Base-by-base conservation (phyloP, 2,329 filamentous ascomycete genomes). In the Lachnum nothofagi region DNA sequence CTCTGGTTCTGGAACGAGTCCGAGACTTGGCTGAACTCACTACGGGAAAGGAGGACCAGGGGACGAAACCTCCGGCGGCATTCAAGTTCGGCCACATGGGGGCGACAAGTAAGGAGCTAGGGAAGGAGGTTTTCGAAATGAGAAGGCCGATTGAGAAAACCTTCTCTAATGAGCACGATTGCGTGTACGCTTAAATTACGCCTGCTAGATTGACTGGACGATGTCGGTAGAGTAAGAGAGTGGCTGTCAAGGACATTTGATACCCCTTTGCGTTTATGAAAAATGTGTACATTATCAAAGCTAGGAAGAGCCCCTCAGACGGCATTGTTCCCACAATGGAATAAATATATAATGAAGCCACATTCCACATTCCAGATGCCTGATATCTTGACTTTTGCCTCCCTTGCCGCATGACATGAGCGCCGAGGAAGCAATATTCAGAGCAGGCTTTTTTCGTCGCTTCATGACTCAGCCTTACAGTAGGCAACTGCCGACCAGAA, bases 151-250 rank as follows among this genome's bases (percentile, higher is more conserved):
- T 65, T 12, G 60, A 64, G 52, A 60, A 59, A 46, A 58, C 0
- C 83, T 91, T 53, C 31, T 27, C 52, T 3, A 42, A 54, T 25
- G 56, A 63, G 24, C 57, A 50, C 25, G 61, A 63, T 49, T 60
- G 56, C 49, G 42, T 61, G 45, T 63, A 63, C 46, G 46, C 53
- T 43, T 61, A 40, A 58, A 19, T 14, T n/a, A 24, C 37, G 37
- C n/a, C 19, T n/a, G n/a, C n/a, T 10, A 19, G 20, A 37, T 40
- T 40, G 37, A 5, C 12, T 12, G 10, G 5, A 23, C 20, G 19
- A 40, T 40, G 16, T 39, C 24, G 27, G 42, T 45, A 23, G 7
- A 27, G 34, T 27, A 29, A 45, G n/a, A n/a, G n/a, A n/a, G n/a
- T n/a, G n/a, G 10, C 5, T 10, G 10, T 10, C 17, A 9, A 37